Conservation (phyloP, 805 yeast species). For the Ogataea allantospora region DNA sequence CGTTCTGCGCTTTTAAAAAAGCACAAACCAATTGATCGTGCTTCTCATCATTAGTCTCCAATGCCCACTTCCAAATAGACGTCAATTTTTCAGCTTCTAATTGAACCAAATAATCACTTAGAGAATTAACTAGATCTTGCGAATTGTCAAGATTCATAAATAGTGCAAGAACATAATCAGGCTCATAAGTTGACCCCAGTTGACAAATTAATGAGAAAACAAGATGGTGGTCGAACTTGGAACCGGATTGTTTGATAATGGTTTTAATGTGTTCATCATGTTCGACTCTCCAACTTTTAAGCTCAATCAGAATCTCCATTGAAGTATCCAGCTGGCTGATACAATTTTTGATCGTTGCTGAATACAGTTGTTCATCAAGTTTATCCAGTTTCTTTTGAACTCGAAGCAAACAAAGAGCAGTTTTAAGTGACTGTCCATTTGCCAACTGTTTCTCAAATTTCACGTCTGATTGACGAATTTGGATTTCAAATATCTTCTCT, state of each 20-base stretch:
- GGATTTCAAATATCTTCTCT: conserved; percentile 39
- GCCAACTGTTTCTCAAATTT: conserved; percentile 6
- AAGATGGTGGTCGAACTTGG: neutral
- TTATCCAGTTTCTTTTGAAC: conserved; percentile 8
- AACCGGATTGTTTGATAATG: conserved; percentile 15
- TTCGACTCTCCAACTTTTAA: conserved; percentile 7
- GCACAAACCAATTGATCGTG: conserved; percentile 4
- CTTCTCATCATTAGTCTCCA: conserved; percentile 2
- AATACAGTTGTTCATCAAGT: conserved; percentile 1
- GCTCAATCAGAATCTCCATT: conserved; percentile 9
- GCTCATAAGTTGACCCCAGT: conserved; percentile 8
- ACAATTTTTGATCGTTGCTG: neutral
- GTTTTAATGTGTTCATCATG: conserved; percentile 1
- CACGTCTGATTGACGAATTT: conserved; percentile 38
- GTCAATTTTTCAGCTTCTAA: conserved; percentile 4
- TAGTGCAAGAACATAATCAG: conserved; percentile 23
- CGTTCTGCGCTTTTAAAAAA: conserved; percentile 6
- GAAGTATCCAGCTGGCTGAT: neutral
- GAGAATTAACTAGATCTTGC: neutral
- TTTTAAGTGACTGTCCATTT: neutral
- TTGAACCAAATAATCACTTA: conserved; percentile 10
- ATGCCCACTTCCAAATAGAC: conserved; percentile 14
- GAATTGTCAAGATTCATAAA: conserved; percentile 19
- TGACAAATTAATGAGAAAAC: conserved; percentile 21
- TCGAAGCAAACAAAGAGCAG: conserved; percentile 11